phyloP scores from a whole-genome alignment of 1,284 basidiomycete species.

The Puccinia triticina region DNA sequence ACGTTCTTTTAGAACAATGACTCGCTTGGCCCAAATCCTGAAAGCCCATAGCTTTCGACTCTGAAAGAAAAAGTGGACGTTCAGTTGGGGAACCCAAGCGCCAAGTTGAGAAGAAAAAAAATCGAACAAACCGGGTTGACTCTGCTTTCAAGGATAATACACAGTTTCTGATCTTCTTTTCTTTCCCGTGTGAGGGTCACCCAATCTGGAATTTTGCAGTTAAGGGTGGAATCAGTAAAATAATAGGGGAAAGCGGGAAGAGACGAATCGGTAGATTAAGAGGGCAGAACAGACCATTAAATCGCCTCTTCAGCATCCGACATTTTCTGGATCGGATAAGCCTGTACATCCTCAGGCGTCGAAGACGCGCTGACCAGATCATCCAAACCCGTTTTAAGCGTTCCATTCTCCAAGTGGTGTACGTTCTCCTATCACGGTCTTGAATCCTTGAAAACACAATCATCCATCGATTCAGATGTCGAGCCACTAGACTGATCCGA shows the following conservation, averaged over 20 bases:
- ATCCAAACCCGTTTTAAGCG: neutral
- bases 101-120: neutral
- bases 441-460: neutral
- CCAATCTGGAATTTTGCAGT: constrained; percentile 12
- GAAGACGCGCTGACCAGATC: constrained; percentile 17
- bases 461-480: constrained; percentile 32
- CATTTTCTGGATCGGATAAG: constrained; percentile 7
- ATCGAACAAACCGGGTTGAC: constrained; percentile 17
- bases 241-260: neutral
- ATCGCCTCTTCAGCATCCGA: neutral
- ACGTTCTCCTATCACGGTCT: neutral
- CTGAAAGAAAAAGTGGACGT: neutral
- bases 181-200: neutral
- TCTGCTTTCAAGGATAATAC: neutral
- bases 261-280: neutral
- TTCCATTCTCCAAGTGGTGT: neutral
- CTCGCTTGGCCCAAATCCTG: constrained; percentile 24
- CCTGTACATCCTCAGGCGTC: constrained; percentile 5
- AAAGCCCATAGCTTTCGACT: constrained; percentile 8
- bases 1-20: neutral
- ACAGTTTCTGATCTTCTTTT: constrained; percentile 22
- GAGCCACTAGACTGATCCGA: constrained; percentile 18
- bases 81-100: neutral
- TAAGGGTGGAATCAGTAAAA: neutral
- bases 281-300: constrained; percentile 19